phyloP scores from a whole-genome alignment of 1,284 basidiomycete genomes.

The Porogramme epimiltina region DNA sequence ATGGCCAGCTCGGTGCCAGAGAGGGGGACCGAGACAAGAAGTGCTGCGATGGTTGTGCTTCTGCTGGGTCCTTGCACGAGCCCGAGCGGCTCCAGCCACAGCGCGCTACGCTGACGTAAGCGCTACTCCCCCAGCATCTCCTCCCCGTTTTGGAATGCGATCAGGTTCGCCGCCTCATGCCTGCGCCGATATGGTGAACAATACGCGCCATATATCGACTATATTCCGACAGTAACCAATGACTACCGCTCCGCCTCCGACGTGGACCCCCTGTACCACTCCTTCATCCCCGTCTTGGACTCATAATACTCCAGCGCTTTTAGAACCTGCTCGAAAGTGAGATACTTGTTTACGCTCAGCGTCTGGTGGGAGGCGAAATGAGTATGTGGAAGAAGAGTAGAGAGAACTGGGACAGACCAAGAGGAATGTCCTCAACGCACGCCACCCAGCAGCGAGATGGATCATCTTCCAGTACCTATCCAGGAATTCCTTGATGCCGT shows the following conservation, averaged over 20 bases:
- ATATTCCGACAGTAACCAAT: too few relatives aligned
- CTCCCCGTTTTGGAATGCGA: too few relatives aligned
- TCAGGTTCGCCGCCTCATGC: too few relatives aligned
- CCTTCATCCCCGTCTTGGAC: slow-evolving; percentile 26
- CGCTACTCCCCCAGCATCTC: too few relatives aligned
- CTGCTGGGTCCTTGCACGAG: too few relatives aligned
- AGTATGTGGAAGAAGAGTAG: not conserved
- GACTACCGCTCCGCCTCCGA: too few relatives aligned
- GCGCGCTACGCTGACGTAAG: too few relatives aligned
- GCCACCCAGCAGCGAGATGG: slow-evolving; percentile 66
- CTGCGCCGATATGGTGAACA: too few relatives aligned
- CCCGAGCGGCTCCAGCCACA: too few relatives aligned
- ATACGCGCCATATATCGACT: too few relatives aligned
- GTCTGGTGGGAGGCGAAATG: slow-evolving; percentile 15
- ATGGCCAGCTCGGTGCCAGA: slow-evolving; percentile 15
- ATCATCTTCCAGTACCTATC: slow-evolving; percentile 65
- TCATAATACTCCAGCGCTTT: slow-evolving; percentile 26
- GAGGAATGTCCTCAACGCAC: slow-evolving; percentile 61
- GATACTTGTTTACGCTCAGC: slow-evolving; percentile 23
- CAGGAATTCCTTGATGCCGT: slow-evolving; percentile 55
- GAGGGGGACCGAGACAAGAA: not conserved
- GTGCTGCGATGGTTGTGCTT: too few relatives aligned
- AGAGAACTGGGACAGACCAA: slow-evolving; percentile 42
- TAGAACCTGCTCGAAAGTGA: slow-evolving; percentile 19
- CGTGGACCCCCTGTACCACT: slow-evolving; percentile 31